Evolutionary conservation across 202 grass and related monocot genomes (phyloP).

Genomic region (Setaria viridis): DNA sequence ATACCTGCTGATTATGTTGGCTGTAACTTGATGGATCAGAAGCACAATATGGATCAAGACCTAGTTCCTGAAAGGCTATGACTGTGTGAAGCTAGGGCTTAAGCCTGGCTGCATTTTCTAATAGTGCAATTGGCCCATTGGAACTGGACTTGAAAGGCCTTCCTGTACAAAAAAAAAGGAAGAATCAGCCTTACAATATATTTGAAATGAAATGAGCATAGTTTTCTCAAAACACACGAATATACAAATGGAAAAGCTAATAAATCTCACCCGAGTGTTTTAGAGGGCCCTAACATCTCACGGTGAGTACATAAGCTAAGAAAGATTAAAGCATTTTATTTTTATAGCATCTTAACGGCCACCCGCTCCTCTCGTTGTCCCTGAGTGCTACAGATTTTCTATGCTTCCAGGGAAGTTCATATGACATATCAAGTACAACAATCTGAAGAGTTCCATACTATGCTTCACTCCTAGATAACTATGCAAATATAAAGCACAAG

Average conservation of each 20-base stretch:
- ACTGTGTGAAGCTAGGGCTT: slow-evolving; percentile 32
- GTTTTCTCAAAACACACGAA: background rate
- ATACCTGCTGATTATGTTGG: slow-evolving; percentile 37
- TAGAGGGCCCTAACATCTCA: background rate
- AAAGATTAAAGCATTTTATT: background rate
- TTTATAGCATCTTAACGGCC: background rate
- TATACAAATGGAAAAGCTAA: background rate
- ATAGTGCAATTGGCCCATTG: slow-evolving; percentile 39
- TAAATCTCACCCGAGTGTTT: background rate
- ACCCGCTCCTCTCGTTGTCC: too few relatives aligned
- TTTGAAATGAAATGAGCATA: background rate
- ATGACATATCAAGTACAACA: too few relatives aligned
- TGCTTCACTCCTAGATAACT: background rate
- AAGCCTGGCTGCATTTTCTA: slow-evolving; percentile 44
- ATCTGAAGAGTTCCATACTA: too few relatives aligned
- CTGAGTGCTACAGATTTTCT: too few relatives aligned
- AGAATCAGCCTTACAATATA: slow-evolving; percentile 2
- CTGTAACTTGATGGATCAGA: slow-evolving; percentile 26
- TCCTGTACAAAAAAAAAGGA: slow-evolving; percentile 40
- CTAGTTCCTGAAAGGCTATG: slow-evolving; percentile 38
- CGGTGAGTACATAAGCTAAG: background rate
- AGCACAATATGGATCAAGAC: slow-evolving; percentile 16
- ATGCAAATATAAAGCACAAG: background rate
- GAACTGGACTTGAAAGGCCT: slow-evolving; percentile 48
- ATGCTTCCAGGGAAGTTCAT: too few relatives aligned